phyloP scores from a whole-genome alignment of 2,329 filamentous ascomycete genomes.

The Rosellinia necatrix region DNA sequence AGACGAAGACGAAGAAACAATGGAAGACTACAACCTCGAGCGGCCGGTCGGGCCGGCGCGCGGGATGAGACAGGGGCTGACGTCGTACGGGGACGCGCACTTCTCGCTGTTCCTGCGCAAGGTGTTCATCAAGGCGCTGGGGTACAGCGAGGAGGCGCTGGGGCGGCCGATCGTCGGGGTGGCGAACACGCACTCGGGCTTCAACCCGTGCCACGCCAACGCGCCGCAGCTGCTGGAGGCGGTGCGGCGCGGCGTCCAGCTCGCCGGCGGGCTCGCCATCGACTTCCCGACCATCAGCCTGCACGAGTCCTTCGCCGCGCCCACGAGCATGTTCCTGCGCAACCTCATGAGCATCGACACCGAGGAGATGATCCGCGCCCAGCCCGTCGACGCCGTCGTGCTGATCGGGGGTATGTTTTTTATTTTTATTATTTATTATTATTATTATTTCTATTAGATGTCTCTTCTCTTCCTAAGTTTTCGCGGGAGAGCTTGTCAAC shows the following conservation, averaged over 20 bases:
- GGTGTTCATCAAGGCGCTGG: slow-evolving; percentile 77
- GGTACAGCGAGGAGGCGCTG: slow-evolving; percentile 73
- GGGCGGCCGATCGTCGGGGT: slow-evolving; percentile 74
- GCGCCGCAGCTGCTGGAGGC: slow-evolving; percentile 73
- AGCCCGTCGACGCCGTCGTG: slow-evolving; percentile 70
- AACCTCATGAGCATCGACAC: slow-evolving; percentile 83
- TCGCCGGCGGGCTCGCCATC: slow-evolving; percentile 69
- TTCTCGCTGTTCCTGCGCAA: slow-evolving; percentile 77
- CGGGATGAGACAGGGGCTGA: slow-evolving; percentile 67
- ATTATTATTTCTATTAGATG: not conserved
- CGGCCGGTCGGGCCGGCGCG: slow-evolving; percentile 51
- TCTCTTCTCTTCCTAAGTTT: not conserved
- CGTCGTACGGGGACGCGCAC: slow-evolving; percentile 73
- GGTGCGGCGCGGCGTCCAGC: slow-evolving; percentile 68
- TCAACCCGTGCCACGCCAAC: slow-evolving; percentile 77
- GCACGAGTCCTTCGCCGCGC: slow-evolving; percentile 70
- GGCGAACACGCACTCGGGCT: slow-evolving; percentile 72
- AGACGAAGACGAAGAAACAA: not conserved
- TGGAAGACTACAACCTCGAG: slow-evolving; percentile 64
- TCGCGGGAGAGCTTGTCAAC: too few relatives aligned
- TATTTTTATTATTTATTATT: not conserved
- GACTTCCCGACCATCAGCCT: slow-evolving; percentile 77
- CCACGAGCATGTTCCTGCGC: slow-evolving; percentile 75
- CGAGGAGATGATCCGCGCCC: slow-evolving; percentile 75
- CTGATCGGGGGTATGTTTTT: slow-evolving; percentile 63